These are phyloP conservation scores for Wickerhamiella sorbophila DNA, from an alignment of 805 yeast genomes.

Conservation along the genomic window DNA sequence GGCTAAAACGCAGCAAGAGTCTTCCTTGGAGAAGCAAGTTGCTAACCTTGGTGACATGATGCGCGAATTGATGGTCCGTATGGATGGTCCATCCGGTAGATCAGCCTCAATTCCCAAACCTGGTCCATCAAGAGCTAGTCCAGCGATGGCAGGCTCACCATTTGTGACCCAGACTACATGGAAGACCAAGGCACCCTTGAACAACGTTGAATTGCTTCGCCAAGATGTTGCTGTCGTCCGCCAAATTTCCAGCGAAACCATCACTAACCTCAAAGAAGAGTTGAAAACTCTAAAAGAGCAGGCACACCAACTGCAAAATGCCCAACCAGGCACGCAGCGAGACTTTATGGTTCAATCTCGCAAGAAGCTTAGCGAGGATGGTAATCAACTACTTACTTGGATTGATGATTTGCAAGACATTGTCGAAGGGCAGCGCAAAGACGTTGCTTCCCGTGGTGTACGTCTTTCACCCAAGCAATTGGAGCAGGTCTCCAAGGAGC, in stretches of 20 bases:
- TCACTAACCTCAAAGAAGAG: constrained; percentile 29
- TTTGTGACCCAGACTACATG: background rate
- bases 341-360: constrained; percentile 68
- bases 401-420: constrained; percentile 88
- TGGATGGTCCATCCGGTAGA: background rate
- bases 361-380: constrained; percentile 53
- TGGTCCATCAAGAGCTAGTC: background rate
- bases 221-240: constrained; percentile 46
- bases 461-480: constrained; percentile 65
- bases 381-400: constrained; percentile 56
- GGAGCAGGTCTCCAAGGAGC: constrained; percentile 47
- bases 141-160: background rate
- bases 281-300: constrained; percentile 33
- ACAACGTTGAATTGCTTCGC: constrained; percentile 25
- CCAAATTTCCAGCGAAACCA: constrained; percentile 38
- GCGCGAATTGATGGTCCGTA: background rate
- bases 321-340: constrained; percentile 21
- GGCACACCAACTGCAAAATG: constrained; percentile 37
- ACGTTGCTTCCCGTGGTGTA: constrained; percentile 83
- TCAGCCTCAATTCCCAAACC: background rate
- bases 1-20: constrained; percentile 31
- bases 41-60: constrained; percentile 21
- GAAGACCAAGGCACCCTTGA: background rate
- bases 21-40: constrained; percentile 18
- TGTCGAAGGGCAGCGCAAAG: constrained; percentile 77